Conservation (phyloP, 257 asterid species). For the Lycium barbarum region DNA sequence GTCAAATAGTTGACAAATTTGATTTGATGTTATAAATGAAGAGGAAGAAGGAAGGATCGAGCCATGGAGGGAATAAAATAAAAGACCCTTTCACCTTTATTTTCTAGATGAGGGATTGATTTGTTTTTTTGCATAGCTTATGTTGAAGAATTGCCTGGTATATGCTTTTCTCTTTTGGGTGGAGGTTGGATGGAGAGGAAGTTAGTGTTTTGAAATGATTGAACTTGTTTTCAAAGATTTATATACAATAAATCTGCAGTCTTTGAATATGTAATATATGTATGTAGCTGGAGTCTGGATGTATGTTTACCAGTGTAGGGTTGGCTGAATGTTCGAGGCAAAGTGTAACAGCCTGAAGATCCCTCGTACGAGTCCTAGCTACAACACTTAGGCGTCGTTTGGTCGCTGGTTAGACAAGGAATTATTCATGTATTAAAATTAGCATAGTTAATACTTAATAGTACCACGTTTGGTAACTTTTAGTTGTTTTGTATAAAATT, state of each 20-base stretch:
- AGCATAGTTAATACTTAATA: too few relatives aligned
- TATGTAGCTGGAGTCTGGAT: not conserved
- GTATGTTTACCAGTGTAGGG: slow-evolving; percentile 2
- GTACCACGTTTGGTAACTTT: too few relatives aligned
- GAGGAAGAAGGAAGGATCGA: too few relatives aligned
- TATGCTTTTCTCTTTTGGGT: not conserved
- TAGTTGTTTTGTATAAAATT: too few relatives aligned
- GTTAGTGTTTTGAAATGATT: not conserved
- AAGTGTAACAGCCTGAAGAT: not conserved
- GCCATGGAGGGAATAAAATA: too few relatives aligned
- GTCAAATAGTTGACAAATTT: too few relatives aligned
- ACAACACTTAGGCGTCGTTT: too few relatives aligned
- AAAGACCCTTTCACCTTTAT: not conserved
- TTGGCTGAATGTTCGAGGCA: slow-evolving; percentile 6
- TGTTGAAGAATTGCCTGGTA: not conserved
- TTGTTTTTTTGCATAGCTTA: not conserved
- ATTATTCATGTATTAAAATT: too few relatives aligned
- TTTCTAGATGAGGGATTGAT: not conserved
- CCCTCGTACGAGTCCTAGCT: not conserved
- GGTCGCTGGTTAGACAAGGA: too few relatives aligned
- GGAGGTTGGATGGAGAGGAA: not conserved
- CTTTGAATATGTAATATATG: not conserved
- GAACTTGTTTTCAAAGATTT: not conserved
- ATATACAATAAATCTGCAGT: not conserved
- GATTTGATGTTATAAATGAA: too few relatives aligned